A percentile compares a stretch with the other conserved stretches of the same genome.
Conservation (phyloP, 306 rosid species). For the Cicer bijugum region DNA sequence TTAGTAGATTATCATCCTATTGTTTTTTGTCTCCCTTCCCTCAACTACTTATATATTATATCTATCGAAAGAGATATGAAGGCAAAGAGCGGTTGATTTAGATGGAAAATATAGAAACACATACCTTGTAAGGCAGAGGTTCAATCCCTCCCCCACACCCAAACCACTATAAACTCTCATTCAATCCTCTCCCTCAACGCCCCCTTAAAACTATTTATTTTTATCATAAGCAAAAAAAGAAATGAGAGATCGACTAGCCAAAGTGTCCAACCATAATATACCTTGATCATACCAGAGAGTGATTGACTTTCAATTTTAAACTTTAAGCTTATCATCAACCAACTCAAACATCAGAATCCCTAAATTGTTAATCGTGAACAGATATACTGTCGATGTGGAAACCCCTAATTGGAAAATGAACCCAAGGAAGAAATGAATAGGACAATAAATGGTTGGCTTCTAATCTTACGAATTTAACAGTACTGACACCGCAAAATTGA, state of each 20-base stretch:
- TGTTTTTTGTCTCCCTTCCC: no score
- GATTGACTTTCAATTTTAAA: not conserved
- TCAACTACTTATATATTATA: no score
- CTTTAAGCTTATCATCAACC: slow-evolving; percentile 21
- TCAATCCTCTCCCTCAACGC: not conserved
- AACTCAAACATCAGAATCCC: slow-evolving; percentile 16
- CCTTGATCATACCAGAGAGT: not conserved
- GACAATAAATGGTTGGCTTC: slow-evolving; percentile 23
- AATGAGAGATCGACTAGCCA: not conserved
- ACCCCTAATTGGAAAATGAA: slow-evolving; percentile 25
- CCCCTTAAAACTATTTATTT: no score
- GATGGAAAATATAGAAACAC: not conserved
- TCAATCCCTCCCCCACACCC: not conserved
- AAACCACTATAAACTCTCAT: not conserved
- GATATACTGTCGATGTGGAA: not conserved
- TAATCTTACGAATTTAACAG: not conserved
- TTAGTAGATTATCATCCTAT: not conserved
- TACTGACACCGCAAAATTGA: slow-evolving; percentile 14
- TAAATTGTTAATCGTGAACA: slow-evolving; percentile 5
- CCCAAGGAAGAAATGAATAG: not conserved
- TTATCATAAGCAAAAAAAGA: no score
- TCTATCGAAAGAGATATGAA: not conserved
- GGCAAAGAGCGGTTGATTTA: not conserved
- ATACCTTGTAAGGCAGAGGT: not conserved
- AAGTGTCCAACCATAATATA: not conserved